These are phyloP conservation scores for Cotoneaster glaucophyllus DNA, from an alignment of 306 rosid species.

Conservation along the genomic window DNA sequence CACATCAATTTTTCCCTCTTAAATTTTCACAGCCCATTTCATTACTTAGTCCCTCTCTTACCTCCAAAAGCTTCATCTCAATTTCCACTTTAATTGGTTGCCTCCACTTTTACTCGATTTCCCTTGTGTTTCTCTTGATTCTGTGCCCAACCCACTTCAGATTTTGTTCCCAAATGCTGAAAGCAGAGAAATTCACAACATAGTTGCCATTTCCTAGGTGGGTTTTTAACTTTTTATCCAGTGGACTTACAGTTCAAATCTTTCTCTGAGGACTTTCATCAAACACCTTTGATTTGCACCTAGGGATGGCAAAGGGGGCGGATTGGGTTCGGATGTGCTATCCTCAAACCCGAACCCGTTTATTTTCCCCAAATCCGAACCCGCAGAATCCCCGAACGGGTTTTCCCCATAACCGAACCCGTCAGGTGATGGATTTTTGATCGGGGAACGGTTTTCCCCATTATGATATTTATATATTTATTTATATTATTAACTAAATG, in stretches of 20 bases:
- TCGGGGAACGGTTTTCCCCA: no score
- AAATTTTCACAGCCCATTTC: neutral
- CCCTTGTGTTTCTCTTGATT: constrained; percentile 46
- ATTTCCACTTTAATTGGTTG: constrained; percentile 4
- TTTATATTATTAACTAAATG: no score
- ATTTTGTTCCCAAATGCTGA: constrained; percentile 33
- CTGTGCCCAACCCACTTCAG: constrained; percentile 48
- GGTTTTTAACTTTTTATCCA: neutral
- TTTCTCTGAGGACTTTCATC: neutral
- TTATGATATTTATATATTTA: no score
- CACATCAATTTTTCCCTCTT: neutral
- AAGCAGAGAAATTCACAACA: constrained; percentile 42
- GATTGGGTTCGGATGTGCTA: no score
- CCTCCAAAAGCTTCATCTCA: neutral
- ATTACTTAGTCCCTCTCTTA: neutral
- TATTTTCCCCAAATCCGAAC: no score
- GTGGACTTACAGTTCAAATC: neutral
- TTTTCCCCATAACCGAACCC: no score
- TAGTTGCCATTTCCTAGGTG: constrained; percentile 37
- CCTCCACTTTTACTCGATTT: constrained; percentile 24
- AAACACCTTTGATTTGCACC: neutral
- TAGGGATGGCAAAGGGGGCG: no score
- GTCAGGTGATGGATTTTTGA: no score
- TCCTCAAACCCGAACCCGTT: no score
- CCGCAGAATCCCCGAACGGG: no score